These are phyloP conservation scores for Pichia rugopelliculosa DNA, from an alignment of 805 yeast genomes.

Conservation along the genomic window DNA sequence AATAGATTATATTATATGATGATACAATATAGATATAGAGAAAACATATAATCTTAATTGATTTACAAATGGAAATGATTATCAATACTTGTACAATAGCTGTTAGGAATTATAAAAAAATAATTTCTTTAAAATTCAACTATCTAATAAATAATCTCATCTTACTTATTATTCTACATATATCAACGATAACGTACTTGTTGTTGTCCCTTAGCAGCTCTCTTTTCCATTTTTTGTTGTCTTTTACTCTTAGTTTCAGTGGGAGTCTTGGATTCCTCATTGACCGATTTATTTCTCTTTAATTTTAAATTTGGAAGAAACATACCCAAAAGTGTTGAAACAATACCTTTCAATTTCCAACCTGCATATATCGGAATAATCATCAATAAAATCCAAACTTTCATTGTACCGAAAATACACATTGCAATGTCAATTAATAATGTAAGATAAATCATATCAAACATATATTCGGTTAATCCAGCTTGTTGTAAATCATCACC, in stretches of 20 bases:
- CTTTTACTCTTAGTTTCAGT: slow-evolving; percentile 28
- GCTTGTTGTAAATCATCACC: slow-evolving; percentile 56
- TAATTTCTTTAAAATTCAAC: too few species aligned
- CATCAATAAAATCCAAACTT: slow-evolving; percentile 51
- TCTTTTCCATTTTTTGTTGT: slow-evolving; percentile 33
- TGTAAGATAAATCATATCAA: slow-evolving; percentile 62
- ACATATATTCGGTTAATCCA: slow-evolving; percentile 68
- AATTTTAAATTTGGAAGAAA: slow-evolving; percentile 13
- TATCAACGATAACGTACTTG: background rate
- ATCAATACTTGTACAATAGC: too few species aligned
- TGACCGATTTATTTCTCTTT: background rate
- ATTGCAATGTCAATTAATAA: slow-evolving; percentile 49
- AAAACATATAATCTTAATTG: too few species aligned
- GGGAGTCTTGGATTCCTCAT: background rate
- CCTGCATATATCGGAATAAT: slow-evolving; percentile 46
- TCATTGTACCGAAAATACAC: slow-evolving; percentile 46
- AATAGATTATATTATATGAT: too few species aligned
- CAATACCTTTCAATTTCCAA: slow-evolving; percentile 38
- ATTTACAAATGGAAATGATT: too few species aligned
- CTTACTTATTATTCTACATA: too few species aligned
- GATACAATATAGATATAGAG: too few species aligned
- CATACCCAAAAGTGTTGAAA: slow-evolving; percentile 21
- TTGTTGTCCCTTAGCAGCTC: slow-evolving; percentile 16
- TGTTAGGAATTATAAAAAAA: too few species aligned
- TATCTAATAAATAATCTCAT: too few species aligned